phyloP scores from a whole-genome alignment of 345 rosid species.

The Arabis hirsuta region DNA sequence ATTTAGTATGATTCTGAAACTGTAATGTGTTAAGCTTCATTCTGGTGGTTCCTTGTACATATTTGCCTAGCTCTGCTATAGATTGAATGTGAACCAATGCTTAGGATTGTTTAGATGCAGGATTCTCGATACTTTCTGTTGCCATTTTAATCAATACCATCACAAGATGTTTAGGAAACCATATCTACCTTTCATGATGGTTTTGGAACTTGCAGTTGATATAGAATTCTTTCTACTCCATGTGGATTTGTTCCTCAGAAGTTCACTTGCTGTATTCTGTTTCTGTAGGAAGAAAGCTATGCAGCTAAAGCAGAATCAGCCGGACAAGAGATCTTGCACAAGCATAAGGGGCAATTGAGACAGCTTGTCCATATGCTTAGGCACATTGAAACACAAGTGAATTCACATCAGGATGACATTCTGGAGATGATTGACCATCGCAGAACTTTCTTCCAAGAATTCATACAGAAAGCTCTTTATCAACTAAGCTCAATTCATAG shows the following conservation, averaged over 20 bases:
- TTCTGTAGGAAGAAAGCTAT: conserved; percentile 52
- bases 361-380: conserved; percentile 57
- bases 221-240: not conserved
- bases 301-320: conserved; percentile 46
- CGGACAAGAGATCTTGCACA: conserved; percentile 51
- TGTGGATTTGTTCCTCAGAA: not conserved
- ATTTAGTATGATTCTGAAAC: not conserved
- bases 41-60: not conserved
- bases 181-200: not conserved
- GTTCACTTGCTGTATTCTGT: conserved; percentile 19
- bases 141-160: not conserved
- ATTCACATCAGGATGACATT: conserved; percentile 50
- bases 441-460: conserved; percentile 45
- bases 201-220: not conserved
- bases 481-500: conserved; percentile 36
- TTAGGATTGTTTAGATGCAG: not conserved
- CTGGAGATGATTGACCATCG: conserved; percentile 45
- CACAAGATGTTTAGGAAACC: conserved; percentile 5
- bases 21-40: not conserved
- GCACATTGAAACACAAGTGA: conserved; percentile 56
- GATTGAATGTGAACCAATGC: not conserved
- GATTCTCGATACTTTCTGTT: not conserved
- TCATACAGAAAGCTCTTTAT: conserved; percentile 49
- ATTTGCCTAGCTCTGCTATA: not conserved
- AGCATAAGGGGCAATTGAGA: conserved; percentile 50